A percentile compares a stretch with the other conserved stretches of the same genome.
Evolutionary conservation across 2,329 filamentous ascomycete species (phyloP).

Genomic region (Ceratocystis alfenasii): DNA sequence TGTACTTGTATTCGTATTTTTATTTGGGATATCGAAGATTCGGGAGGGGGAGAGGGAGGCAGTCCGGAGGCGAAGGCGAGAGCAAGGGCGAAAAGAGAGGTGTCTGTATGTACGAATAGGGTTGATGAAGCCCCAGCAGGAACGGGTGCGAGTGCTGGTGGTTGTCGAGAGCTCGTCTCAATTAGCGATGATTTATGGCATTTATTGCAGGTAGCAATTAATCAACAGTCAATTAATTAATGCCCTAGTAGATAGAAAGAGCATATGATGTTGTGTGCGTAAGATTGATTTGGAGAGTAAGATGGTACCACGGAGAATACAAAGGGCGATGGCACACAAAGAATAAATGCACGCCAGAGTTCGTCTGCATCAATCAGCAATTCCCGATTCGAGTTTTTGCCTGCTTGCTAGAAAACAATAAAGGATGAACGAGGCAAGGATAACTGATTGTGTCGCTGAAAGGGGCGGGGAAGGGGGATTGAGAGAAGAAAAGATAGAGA

Average conservation of each 20-base stretch:
- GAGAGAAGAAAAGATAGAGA: too few species aligned
- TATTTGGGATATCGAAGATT: too few species aligned
- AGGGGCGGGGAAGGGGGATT: conserved; percentile 8
- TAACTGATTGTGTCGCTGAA: not conserved
- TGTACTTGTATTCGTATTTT: too few species aligned
- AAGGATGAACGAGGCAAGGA: not conserved
- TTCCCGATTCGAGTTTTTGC: not conserved
- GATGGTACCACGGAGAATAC: not conserved
- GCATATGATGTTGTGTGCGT: not conserved
- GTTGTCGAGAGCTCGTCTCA: not conserved
- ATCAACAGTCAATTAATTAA: not conserved
- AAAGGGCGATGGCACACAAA: not conserved
- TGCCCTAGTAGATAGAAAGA: not conserved
- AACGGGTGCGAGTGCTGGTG: not conserved
- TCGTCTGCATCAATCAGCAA: not conserved
- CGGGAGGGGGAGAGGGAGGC: conserved; percentile 23
- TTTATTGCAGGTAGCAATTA: not conserved
- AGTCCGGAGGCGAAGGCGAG: too few species aligned
- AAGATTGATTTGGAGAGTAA: too few species aligned
- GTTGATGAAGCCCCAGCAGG: not conserved
- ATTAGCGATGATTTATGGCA: conserved; percentile 1
- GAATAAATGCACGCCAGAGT: not conserved
- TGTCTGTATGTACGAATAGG: too few species aligned
- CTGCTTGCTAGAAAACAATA: not conserved
- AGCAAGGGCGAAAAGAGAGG: too few species aligned